phyloP scores from a whole-genome alignment of 2,329 filamentous ascomycete species.

The Aurifilum marmelostoma region DNA sequence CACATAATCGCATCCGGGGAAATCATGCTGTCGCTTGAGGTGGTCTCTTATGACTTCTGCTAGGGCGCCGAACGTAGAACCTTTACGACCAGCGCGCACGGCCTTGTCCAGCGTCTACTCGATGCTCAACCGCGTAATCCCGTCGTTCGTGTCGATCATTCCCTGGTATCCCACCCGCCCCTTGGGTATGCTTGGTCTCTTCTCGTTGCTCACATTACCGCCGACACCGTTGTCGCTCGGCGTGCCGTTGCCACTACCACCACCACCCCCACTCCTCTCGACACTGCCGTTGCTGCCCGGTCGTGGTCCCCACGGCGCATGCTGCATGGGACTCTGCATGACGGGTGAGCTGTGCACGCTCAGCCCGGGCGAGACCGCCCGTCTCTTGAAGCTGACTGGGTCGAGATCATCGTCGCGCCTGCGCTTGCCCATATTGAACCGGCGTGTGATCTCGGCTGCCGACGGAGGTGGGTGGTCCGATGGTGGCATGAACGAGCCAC shows the following conservation, averaged over 20 bases:
- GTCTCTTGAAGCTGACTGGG: slow-evolving; percentile 82
- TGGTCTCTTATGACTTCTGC: neutral
- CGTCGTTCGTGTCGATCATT: slow-evolving; percentile 95
- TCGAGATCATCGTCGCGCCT: slow-evolving; percentile 87
- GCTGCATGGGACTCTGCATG: slow-evolving; percentile 79
- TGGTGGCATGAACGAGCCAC: slow-evolving; percentile 36
- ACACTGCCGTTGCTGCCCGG: slow-evolving; percentile 63
- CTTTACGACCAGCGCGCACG: neutral
- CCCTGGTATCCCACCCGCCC: slow-evolving; percentile 81
- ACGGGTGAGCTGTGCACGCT: slow-evolving; percentile 89
- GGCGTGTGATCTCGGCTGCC: slow-evolving; percentile 74
- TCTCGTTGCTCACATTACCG: slow-evolving; percentile 44
- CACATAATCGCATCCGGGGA: neutral
- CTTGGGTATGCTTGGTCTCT: slow-evolving; percentile 47
- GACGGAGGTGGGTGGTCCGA: slow-evolving; percentile 53
- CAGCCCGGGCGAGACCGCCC: slow-evolving; percentile 89
- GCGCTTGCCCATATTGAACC: slow-evolving; percentile 75
- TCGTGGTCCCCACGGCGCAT: slow-evolving; percentile 67
- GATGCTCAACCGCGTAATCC: slow-evolving; percentile 96
- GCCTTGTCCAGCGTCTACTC: slow-evolving; percentile 56
- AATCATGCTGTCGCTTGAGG: neutral
- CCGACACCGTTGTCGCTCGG: slow-evolving; percentile 44
- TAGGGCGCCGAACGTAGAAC: neutral
- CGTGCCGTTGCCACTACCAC: slow-evolving; percentile 54
- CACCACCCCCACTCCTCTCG: slow-evolving; percentile 41